Conservation (phyloP, 306 rosid species). For the Oxytropis ochrocephala region DNA sequence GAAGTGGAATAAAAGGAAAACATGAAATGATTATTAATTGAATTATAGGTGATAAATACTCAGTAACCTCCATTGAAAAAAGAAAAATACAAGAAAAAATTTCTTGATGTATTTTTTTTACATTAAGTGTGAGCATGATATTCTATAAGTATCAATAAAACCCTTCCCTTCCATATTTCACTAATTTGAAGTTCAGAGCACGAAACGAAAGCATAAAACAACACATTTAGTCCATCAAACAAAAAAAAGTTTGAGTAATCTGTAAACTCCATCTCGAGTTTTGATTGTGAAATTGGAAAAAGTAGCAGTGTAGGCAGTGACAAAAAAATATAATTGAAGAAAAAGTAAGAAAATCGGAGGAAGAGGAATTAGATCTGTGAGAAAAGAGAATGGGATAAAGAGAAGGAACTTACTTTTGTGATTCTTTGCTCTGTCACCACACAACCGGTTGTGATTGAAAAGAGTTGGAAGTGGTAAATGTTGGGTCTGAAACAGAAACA, state of each 20-base stretch:
- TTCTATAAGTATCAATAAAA: background rate
- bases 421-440: background rate
- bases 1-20: background rate
- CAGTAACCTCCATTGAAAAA: background rate
- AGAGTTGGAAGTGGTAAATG: background rate
- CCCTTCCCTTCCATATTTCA: background rate
- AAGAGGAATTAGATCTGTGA: constrained; percentile 21
- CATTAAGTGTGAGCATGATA: background rate
- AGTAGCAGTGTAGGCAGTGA: background rate
- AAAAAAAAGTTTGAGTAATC: background rate
- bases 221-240: background rate
- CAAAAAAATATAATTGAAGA: background rate
- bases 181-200: background rate
- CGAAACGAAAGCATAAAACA: background rate
- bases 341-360: background rate
- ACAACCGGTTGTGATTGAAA: background rate
- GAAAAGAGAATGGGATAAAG: background rate
- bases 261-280: background rate
- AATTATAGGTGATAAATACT: background rate
- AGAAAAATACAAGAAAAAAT: background rate
- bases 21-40: background rate
- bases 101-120: constrained; percentile 2
- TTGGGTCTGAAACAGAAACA: background rate
- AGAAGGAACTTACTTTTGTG: background rate
- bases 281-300: background rate